Conservation (phyloP, 23 red algal species). For the Porphyridium purpureum region DNA sequence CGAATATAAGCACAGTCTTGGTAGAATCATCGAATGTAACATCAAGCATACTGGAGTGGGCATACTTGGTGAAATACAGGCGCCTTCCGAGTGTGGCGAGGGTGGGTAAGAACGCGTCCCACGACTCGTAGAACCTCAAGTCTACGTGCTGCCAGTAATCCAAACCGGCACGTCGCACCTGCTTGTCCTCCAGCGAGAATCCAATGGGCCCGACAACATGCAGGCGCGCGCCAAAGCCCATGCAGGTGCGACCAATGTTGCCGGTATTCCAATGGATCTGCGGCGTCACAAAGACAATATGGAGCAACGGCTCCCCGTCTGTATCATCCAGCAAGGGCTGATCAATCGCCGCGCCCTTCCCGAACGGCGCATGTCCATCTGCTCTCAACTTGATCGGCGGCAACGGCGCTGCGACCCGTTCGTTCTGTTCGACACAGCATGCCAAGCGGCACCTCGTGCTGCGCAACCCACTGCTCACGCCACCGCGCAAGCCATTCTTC, state of each 20-base stretch:
- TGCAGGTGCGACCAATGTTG: slow-evolving; percentile 72
- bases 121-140: slow-evolving; percentile 32
- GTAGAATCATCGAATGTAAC: slow-evolving; percentile 14
- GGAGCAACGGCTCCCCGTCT: slow-evolving; percentile 40
- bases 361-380: no score
- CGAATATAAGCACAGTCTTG: slow-evolving; percentile 17
- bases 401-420: no score
- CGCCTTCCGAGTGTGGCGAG: no score
- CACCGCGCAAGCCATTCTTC: no score
- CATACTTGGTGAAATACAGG: slow-evolving; percentile 78
- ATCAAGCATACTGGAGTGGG: slow-evolving; percentile 5
- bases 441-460: no score
- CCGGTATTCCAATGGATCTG: slow-evolving; percentile 90
- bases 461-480: no score
- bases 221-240: slow-evolving; percentile 59
- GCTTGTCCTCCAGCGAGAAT: slow-evolving; percentile 55
- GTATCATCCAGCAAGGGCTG: neutral
- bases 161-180: slow-evolving; percentile 68
- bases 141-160: slow-evolving; percentile 93
- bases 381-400: no score
- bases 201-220: slow-evolving; percentile 78
- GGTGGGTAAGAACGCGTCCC: slow-evolving; percentile 72
- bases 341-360: neutral
- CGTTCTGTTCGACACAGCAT: no score
- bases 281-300: slow-evolving; percentile 51